These are phyloP conservation scores for Bidens hawaiensis DNA, from an alignment of 140 eudicot species.

Conservation along the genomic window DNA sequence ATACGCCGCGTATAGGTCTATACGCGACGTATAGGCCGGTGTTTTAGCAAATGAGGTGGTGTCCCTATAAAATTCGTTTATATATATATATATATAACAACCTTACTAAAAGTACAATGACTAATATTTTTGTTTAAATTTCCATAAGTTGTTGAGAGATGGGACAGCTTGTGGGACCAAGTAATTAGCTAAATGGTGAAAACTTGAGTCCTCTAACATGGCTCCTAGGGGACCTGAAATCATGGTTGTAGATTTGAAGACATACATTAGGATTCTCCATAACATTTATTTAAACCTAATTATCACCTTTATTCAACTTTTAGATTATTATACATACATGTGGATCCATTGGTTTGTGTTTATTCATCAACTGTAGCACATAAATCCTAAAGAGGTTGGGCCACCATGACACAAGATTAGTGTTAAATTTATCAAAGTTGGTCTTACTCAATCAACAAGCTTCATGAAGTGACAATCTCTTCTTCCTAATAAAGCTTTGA, in stretches of 20 bases:
- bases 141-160: constrained; percentile 36
- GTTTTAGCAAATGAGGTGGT: too few relatives aligned
- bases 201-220: constrained; percentile 39
- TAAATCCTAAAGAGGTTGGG: constrained; percentile 36
- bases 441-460: constrained; percentile 39
- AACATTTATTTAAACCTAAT: constrained; percentile 36
- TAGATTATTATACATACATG: constrained; percentile 12
- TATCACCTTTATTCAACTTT: constrained; percentile 31
- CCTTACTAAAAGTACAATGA: neutral
- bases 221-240: constrained; percentile 57
- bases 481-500: constrained; percentile 30
- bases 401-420: constrained; percentile 35
- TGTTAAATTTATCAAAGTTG: constrained; percentile 44
- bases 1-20: too few relatives aligned
- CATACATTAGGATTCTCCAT: constrained; percentile 49
- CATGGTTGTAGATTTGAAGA: constrained; percentile 50
- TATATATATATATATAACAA: too few relatives aligned
- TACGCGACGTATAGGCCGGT: too few relatives aligned
- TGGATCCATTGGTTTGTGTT: constrained; percentile 51
- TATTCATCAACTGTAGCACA: constrained; percentile 24
- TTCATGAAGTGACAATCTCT: constrained; percentile 41
- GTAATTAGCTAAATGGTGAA: constrained; percentile 36
- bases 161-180: constrained; percentile 39
- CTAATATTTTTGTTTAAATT: constrained; percentile 16
- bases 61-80: too few relatives aligned